Conservation (phyloP, 2,329 filamentous ascomycete genomes). For the Colletotrichum zoysiae region DNA sequence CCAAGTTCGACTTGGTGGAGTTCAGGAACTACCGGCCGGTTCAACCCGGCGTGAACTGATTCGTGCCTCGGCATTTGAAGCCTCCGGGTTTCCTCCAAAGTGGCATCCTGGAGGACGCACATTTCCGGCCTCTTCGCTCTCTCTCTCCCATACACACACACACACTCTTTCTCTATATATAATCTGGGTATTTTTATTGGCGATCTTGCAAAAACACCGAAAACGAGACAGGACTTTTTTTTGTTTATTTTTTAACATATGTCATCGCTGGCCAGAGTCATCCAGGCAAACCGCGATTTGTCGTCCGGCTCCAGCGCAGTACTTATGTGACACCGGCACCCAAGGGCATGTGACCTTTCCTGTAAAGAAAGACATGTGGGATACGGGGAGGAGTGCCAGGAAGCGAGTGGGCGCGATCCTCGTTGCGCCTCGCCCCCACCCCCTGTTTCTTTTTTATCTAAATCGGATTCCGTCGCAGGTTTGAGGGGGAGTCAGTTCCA, state of each 20-base stretch:
- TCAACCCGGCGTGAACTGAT: background rate
- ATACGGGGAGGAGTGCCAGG: conserved; percentile 47
- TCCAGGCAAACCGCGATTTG: conserved; percentile 9
- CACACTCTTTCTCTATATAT: too few relatives aligned
- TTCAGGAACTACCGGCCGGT: background rate
- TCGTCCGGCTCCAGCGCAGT: conserved; percentile 13
- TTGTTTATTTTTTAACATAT: too few relatives aligned
- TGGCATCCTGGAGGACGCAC: background rate
- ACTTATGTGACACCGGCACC: conserved; percentile 37
- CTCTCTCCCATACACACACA: too few relatives aligned
- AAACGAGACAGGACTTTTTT: background rate
- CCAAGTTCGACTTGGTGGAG: background rate
- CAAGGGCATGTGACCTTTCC: conserved; percentile 46
- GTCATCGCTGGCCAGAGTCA: background rate
- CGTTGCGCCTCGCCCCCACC: conserved; percentile 37
- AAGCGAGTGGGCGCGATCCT: conserved; percentile 46
- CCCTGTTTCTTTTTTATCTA: background rate
- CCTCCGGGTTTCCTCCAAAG: background rate
- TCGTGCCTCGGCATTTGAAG: background rate
- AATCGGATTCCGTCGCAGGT: background rate
- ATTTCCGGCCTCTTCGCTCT: background rate
- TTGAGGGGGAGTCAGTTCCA: background rate
- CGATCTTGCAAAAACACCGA: background rate
- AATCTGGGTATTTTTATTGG: background rate
- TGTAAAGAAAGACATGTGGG: conserved; percentile 47